A percentile compares a stretch with the other conserved stretches of the same genome.
Evolutionary conservation across 257 asterid genomes (phyloP).

Genomic region (Plantago elongata): DNA sequence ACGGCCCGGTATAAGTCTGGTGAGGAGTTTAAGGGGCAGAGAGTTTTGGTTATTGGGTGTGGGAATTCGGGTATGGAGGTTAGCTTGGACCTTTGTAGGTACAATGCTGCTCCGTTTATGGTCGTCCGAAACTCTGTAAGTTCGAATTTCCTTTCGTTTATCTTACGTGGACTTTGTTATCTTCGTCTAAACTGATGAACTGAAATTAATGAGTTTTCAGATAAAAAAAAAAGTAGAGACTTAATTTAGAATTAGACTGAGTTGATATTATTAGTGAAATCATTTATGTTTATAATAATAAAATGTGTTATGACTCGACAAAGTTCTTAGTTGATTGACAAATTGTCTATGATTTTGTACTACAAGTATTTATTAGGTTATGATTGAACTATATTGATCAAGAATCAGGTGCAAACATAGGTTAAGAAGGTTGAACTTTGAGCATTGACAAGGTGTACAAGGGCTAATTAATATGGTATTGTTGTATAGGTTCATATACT

Average conservation of each 20-base stretch:
- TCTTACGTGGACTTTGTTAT: too few species aligned
- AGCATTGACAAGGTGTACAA: background rate
- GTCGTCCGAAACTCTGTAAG: slow-evolving; percentile 84
- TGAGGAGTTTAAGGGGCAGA: slow-evolving; percentile 37
- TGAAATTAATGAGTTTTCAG: too few species aligned
- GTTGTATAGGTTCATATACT: slow-evolving; percentile 62
- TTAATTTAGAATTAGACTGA: too few species aligned
- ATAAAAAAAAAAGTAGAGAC: too few species aligned
- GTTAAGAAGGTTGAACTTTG: too few species aligned
- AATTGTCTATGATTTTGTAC: too few species aligned
- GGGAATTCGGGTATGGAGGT: slow-evolving; percentile 99
- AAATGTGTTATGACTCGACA: too few species aligned
- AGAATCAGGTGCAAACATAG: too few species aligned
- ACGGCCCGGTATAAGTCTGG: slow-evolving; percentile 63
- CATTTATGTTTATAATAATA: background rate
- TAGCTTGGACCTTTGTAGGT: slow-evolving; percentile 65
- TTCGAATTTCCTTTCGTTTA: background rate
- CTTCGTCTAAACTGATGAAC: too few species aligned
- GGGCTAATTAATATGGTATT: background rate
- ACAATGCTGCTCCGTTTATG: slow-evolving; percentile 60
- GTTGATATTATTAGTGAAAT: background rate
- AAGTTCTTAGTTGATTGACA: too few species aligned
- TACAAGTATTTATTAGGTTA: too few species aligned
- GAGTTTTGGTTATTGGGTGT: slow-evolving; percentile 71
- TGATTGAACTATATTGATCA: too few species aligned